These are phyloP conservation scores for Cokeromyces recurvatus DNA, from an alignment of 371 early-diverging fungal genomes.

Conservation along the genomic window DNA sequence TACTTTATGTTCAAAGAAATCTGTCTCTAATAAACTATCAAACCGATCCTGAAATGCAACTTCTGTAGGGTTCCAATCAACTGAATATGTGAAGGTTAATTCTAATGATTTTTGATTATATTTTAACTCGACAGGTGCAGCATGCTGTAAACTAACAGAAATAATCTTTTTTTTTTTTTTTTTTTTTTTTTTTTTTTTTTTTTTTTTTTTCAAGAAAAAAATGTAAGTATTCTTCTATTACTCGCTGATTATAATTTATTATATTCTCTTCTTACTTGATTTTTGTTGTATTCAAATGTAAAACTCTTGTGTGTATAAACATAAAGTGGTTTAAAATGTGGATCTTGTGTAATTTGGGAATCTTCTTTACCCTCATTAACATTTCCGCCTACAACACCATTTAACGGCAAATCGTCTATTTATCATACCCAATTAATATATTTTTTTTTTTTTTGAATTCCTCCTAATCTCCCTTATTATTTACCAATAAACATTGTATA, in stretches of 20 bases:
- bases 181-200: too few species aligned
- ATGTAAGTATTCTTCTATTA: not conserved
- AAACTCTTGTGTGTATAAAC: constrained; percentile 65
- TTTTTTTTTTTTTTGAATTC: not conserved
- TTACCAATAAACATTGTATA: constrained; percentile 71
- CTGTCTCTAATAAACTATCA: constrained; percentile 64
- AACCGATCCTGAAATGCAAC: constrained; percentile 63
- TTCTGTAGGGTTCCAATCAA: constrained; percentile 56
- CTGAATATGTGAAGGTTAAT: constrained; percentile 73
- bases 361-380: constrained; percentile 21
- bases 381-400: constrained; percentile 41
- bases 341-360: constrained; percentile 10
- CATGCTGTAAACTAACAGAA: constrained; percentile 38
- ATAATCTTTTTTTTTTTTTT: too few species aligned
- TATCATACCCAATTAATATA: not conserved
- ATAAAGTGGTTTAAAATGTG: constrained; percentile 23
- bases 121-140: constrained; percentile 32
- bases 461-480: not conserved
- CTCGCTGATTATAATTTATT: too few species aligned
- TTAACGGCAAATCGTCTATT: constrained; percentile 56
- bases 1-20: constrained; percentile 80
- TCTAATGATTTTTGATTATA: constrained; percentile 19
- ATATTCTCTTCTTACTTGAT: constrained; percentile 27
- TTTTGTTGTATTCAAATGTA: constrained; percentile 55
- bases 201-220: too few species aligned